Evolutionary conservation across 1,284 basidiomycete genomes (phyloP).

Genomic region (Papiliotrema terrestris): DNA sequence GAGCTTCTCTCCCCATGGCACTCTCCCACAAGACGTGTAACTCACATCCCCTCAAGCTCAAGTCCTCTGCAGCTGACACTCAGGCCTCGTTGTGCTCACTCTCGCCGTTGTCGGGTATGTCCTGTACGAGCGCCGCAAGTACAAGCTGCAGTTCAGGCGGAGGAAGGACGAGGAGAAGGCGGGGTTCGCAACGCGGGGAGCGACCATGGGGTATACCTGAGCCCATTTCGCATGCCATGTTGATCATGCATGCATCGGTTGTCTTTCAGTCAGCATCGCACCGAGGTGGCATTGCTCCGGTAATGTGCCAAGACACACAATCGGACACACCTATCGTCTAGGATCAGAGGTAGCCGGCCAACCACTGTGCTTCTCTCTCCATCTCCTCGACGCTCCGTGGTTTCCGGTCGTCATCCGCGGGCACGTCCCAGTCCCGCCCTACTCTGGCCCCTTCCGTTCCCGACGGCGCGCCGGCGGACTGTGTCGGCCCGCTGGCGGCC

Average conservation of each 20-base stretch:
- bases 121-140: slow-evolving; percentile 23
- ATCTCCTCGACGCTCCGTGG: slow-evolving; percentile 69
- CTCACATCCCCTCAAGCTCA: too few species aligned
- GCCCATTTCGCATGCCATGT: too few species aligned
- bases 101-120: slow-evolving; percentile 24
- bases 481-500: not conserved
- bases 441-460: not conserved
- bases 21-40: too few species aligned
- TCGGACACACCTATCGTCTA: too few species aligned
- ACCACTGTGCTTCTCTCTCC: slow-evolving; percentile 68
- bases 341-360: slow-evolving; percentile 32
- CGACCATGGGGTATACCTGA: slow-evolving; percentile 11
- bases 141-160: slow-evolving; percentile 18
- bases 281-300: too few species aligned
- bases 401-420: slow-evolving; percentile 64
- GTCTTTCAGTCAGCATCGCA: too few species aligned
- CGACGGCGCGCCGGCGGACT: not conserved
- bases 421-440: slow-evolving; percentile 51
- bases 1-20: too few species aligned
- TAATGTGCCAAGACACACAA: too few species aligned
- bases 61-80: not conserved
- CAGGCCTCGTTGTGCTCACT: slow-evolving; percentile 22
- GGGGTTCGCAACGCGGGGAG: slow-evolving; percentile 3
- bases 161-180: slow-evolving; percentile 23
- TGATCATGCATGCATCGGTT: too few species aligned